phyloP scores from a whole-genome alignment of 331 rosid species.

The Quercus lobata region DNA sequence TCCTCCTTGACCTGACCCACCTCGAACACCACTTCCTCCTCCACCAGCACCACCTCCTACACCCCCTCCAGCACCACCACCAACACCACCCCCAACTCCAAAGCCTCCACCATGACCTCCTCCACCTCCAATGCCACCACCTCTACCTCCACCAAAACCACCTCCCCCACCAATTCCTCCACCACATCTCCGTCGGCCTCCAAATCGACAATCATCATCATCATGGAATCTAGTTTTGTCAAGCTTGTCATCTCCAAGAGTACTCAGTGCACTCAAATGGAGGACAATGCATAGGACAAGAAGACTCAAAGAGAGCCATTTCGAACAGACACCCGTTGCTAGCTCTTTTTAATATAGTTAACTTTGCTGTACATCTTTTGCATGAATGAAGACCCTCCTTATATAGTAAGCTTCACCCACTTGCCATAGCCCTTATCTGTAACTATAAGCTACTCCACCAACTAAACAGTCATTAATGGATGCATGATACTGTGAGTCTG shows the following conservation, averaged over 20 bases:
- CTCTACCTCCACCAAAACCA: conserved; percentile 4
- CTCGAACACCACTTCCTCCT: conserved; percentile 10
- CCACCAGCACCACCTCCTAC: conserved; percentile 7
- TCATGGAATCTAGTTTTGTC: conserved; percentile 30
- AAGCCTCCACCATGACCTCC: conserved; percentile 33
- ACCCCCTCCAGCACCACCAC: conserved; percentile 24
- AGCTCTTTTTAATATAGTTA: not conserved
- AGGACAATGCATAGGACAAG: conserved; percentile 49
- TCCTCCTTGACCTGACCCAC: conserved; percentile 26
- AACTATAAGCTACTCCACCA: not conserved
- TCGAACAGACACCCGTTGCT: conserved; percentile 34
- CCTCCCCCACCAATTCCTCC: conserved; percentile 24
- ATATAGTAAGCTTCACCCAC: conserved; percentile 50
- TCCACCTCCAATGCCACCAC: not conserved
- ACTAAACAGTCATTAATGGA: conserved; percentile 28
- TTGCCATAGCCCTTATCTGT: not conserved
- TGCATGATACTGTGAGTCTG: conserved; percentile 35
- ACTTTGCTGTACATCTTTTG: not conserved
- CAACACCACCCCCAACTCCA: conserved; percentile 21
- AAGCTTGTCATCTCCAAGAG: conserved; percentile 49
- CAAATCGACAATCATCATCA: conserved; percentile 37
- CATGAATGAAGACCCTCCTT: conserved; percentile 1
- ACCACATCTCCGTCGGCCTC: conserved; percentile 35
- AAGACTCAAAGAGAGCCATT: conserved; percentile 44
- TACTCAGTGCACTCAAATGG: conserved; percentile 28